A percentile compares a stretch with the other conserved stretches of the same genome.
phyloP scores from a whole-genome alignment of 441 rosid genomes.

The Manihot esculenta region DNA sequence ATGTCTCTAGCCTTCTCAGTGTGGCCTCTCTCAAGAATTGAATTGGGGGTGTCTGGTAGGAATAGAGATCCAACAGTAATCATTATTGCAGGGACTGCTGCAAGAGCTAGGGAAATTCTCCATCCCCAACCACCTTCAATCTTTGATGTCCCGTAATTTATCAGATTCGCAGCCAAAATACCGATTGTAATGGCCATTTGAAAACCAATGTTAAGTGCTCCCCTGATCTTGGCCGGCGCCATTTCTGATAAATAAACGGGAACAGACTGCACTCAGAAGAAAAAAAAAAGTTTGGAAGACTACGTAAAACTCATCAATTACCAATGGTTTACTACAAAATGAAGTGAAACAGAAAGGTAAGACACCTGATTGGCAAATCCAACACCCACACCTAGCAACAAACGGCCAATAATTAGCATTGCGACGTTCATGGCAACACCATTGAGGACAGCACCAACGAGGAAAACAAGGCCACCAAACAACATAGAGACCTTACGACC shows the following conservation, averaged over 20 bases:
- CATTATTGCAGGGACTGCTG: slow-evolving; percentile 38
- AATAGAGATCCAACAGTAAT: slow-evolving; percentile 32
- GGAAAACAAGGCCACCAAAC: slow-evolving; percentile 49
- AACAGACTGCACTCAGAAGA: slow-evolving; percentile 29
- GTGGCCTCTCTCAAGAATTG: slow-evolving; percentile 37
- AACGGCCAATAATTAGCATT: slow-evolving; percentile 59
- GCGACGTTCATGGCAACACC: slow-evolving; percentile 43
- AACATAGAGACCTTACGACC: slow-evolving; percentile 57
- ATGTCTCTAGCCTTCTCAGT: slow-evolving; percentile 29
- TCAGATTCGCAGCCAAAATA: slow-evolving; percentile 33
- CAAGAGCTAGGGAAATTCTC: slow-evolving; percentile 42
- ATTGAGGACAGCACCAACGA: slow-evolving; percentile 43
- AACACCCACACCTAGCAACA: slow-evolving; percentile 66
- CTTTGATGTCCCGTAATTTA: slow-evolving; percentile 35
- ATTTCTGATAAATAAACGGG: slow-evolving; percentile 47
- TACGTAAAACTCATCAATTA: too few species aligned
- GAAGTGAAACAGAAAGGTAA: not conserved
- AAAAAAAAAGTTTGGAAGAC: too few species aligned
- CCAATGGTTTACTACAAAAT: not conserved
- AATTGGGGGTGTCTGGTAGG: slow-evolving; percentile 44
- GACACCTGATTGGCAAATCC: slow-evolving; percentile 68
- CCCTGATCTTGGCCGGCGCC: slow-evolving; percentile 44
- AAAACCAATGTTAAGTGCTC: slow-evolving; percentile 43
- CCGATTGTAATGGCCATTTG: slow-evolving; percentile 43
- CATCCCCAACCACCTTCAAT: slow-evolving; percentile 34